These are phyloP conservation scores for Escallonia herrerae DNA, from an alignment of 129 eudicot species.

Conservation along the genomic window DNA sequence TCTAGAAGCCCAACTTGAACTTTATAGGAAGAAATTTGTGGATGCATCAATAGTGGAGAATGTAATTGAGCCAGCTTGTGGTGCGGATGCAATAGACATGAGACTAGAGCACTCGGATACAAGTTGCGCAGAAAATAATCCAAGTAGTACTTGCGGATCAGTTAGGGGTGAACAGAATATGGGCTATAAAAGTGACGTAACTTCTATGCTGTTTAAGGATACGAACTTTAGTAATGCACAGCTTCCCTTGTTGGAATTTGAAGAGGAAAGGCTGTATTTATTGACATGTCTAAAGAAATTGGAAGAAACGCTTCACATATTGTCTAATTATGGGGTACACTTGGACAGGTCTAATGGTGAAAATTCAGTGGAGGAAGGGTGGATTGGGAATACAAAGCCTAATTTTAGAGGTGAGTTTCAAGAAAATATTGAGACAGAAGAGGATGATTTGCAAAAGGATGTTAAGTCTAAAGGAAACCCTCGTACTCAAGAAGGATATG, in stretches of 20 bases:
- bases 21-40: constrained; percentile 24
- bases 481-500: too few species aligned
- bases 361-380: background rate
- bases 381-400: background rate
- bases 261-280: constrained; percentile 23
- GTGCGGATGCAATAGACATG: too few species aligned
- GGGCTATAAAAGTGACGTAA: background rate
- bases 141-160: too few species aligned
- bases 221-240: background rate
- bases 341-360: constrained; percentile 11
- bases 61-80: constrained; percentile 9
- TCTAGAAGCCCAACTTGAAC: constrained; percentile 47
- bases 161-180: background rate
- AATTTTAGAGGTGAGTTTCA: background rate
- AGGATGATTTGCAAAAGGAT: constrained; percentile 8
- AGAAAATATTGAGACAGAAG: constrained; percentile 1
- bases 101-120: too few species aligned
- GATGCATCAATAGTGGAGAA: constrained; percentile 11
- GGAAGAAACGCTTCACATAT: constrained; percentile 21
- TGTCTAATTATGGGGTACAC: constrained; percentile 8
- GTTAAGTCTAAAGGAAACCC: background rate
- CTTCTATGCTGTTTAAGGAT: background rate
- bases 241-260: constrained; percentile 15
- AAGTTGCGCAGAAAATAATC: too few species aligned
- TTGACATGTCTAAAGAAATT: constrained; percentile 16